phyloP scores from a whole-genome alignment of 2,329 filamentous ascomycete genomes.

The Sclerotinia subarctica region DNA sequence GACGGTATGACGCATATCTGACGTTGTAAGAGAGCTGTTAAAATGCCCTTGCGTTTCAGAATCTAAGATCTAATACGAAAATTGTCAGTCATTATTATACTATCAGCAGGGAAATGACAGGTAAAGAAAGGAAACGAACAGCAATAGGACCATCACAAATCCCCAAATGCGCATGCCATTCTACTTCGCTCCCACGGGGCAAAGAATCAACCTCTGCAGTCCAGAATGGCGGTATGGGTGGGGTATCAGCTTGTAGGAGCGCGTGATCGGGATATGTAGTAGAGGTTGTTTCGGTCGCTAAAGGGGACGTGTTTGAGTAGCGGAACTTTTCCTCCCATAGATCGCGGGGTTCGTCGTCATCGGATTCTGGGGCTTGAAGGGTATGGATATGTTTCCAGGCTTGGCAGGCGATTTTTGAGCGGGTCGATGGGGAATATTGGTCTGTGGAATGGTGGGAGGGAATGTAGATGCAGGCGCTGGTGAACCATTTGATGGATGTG shows the following conservation, averaged over 20 bases:
- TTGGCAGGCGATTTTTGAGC: constrained; percentile 44
- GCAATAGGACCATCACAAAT: constrained; percentile 39
- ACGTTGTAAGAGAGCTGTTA: not conserved
- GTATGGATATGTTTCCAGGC: constrained; percentile 46
- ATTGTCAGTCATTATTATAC: not conserved
- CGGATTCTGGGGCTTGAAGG: constrained; percentile 45
- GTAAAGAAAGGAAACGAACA: constrained; percentile 7
- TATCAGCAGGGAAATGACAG: not conserved
- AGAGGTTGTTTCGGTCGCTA: not conserved
- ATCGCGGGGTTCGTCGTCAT: constrained; percentile 54
- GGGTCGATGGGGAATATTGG: constrained; percentile 37
- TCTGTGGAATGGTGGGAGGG: constrained; percentile 40
- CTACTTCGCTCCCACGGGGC: constrained; percentile 69
- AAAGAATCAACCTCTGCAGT: constrained; percentile 73
- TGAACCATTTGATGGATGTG: constrained; percentile 71
- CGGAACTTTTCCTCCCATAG: constrained; percentile 67
- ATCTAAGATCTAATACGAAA: constrained; percentile 10
- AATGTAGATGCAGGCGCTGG: constrained; percentile 72
- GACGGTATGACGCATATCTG: constrained; percentile 19
- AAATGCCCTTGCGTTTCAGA: not conserved
- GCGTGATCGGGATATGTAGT: not conserved
- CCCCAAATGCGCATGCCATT: constrained; percentile 76
- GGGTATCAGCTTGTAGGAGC: not conserved
- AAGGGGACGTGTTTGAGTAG: constrained; percentile 24
- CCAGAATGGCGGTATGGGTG: constrained; percentile 60